phyloP scores from a whole-genome alignment of 805 yeast species.

The Metschnikowia cerradonensis region DNA sequence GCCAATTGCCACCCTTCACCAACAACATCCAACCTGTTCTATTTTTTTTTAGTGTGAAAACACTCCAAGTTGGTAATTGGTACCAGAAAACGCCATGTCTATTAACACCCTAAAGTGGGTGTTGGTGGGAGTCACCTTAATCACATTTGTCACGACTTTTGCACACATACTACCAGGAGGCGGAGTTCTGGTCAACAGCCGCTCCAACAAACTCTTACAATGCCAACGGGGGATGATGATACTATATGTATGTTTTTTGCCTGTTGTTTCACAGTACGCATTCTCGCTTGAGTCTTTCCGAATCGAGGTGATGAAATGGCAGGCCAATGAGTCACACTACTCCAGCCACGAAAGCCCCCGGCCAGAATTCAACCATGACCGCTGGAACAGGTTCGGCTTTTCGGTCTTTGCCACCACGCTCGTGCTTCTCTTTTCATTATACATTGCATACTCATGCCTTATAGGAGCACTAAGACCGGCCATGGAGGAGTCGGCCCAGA shows the following conservation, averaged over 20 bases:
- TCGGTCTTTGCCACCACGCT: background rate
- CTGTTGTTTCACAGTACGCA: background rate
- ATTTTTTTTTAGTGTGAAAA: background rate
- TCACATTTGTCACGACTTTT: background rate
- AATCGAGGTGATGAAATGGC: conserved; percentile 1
- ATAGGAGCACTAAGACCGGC: background rate
- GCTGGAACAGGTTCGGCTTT: background rate
- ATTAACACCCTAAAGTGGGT: background rate
- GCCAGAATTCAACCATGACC: background rate
- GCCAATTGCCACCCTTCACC: background rate
- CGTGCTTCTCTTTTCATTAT: background rate
- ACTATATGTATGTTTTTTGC: background rate
- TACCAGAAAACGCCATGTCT: background rate
- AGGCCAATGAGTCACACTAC: background rate
- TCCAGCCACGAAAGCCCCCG: background rate
- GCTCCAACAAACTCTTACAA: background rate
- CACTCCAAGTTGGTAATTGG: background rate
- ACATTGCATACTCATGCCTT: background rate
- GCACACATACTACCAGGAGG: background rate
- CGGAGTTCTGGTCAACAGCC: background rate
- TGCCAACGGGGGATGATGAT: background rate
- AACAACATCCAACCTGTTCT: no score
- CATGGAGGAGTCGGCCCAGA: background rate
- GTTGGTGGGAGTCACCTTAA: background rate
- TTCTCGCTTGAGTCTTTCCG: background rate